Percentiles rank a stretch among this genome's conserved stretches.
These are phyloP conservation scores for Lasiodiplodia citricola DNA, from an alignment of 2,329 filamentous ascomycete species.

Conservation along the genomic window DNA sequence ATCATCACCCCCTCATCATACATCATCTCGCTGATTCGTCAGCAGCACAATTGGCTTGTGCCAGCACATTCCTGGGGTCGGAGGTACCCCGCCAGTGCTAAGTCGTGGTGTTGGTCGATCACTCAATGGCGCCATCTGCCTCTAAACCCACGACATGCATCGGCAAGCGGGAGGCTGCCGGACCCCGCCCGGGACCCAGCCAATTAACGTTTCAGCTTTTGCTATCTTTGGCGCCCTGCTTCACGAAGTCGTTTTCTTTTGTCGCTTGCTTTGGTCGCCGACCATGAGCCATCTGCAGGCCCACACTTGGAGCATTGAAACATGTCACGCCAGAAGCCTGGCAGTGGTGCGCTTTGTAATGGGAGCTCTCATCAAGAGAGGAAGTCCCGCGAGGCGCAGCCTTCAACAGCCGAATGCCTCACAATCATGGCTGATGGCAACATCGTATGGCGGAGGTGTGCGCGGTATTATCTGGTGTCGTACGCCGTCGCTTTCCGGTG, in stretches of 20 bases:
- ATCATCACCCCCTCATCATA: conserved; percentile 25
- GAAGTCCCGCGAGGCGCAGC: neutral
- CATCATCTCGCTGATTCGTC: conserved; percentile 22
- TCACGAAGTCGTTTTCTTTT: neutral
- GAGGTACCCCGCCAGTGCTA: conserved; percentile 2
- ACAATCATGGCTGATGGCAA: conserved; percentile 4
- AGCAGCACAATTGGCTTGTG: neutral
- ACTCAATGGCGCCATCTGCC: conserved; percentile 20
- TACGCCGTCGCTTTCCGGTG: conserved; percentile 31
- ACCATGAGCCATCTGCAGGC: conserved; percentile 4
- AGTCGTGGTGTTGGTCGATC: conserved; percentile 14
- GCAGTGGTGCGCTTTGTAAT: conserved; percentile 6
- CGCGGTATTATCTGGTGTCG: neutral
- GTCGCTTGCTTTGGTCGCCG: conserved; percentile 13
- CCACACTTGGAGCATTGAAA: neutral
- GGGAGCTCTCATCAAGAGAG: neutral
- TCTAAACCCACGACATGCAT: conserved; percentile 18
- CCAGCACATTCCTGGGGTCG: conserved; percentile 1
- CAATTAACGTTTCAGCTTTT: neutral
- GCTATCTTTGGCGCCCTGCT: neutral
- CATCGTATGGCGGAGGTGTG: neutral
- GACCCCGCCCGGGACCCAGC: conserved; percentile 1
- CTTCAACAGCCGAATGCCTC: conserved; percentile 7
- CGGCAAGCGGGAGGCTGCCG: conserved; percentile 18
- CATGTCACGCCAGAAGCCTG: conserved; percentile 10